Conservation (phyloP, 768 basidiomycete genomes). For the Chalciporus pseudorubinellus region DNA sequence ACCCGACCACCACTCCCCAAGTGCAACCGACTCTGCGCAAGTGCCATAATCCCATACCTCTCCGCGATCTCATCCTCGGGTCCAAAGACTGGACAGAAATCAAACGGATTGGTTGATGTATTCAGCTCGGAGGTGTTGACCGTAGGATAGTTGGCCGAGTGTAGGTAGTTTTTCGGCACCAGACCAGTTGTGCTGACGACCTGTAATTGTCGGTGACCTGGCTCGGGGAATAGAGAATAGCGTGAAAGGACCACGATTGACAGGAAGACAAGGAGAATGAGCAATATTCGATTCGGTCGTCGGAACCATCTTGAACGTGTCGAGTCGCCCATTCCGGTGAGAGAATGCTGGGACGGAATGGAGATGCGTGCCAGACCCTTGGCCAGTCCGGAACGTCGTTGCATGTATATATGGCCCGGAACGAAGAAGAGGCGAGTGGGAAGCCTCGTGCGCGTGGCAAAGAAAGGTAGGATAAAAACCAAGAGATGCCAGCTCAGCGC, state of each 20-base stretch:
- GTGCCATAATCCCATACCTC: conserved; percentile 72
- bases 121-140: conserved; percentile 36
- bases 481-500: neutral
- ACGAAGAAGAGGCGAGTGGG: neutral
- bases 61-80: conserved; percentile 75
- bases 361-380: conserved; percentile 59
- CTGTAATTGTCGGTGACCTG: conserved; percentile 23
- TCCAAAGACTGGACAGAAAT: conserved; percentile 88
- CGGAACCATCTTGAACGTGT: conserved; percentile 53
- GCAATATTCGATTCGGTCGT: conserved; percentile 69
- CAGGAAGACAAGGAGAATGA: conserved; percentile 54
- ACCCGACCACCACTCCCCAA: conserved; percentile 78
- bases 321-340: conserved; percentile 48
- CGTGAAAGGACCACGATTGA: conserved; percentile 56
- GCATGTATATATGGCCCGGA: conserved; percentile 48
- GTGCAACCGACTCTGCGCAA: conserved; percentile 75
- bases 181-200: conserved; percentile 44
- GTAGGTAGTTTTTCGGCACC: conserved; percentile 81
- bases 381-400: conserved; percentile 49
- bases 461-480: conserved; percentile 4
- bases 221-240: conserved; percentile 42
- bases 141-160: conserved; percentile 38
- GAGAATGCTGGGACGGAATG: conserved; percentile 38
- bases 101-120: conserved; percentile 60
- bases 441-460: neutral